Evolutionary conservation across 768 basidiomycete genomes (phyloP).

Genomic region (Fibroporia radiculosa): DNA sequence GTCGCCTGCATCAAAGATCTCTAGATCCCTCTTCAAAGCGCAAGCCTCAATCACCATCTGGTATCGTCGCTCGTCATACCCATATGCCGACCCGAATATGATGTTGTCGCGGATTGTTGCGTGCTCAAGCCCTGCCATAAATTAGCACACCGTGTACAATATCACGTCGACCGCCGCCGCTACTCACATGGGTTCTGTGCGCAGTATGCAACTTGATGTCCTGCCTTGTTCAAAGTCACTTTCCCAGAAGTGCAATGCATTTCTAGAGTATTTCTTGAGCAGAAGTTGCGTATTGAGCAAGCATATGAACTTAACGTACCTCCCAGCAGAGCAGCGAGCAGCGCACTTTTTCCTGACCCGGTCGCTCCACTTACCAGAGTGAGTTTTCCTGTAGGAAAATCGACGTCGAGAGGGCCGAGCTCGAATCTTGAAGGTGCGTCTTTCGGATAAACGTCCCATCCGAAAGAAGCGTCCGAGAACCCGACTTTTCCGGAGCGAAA

Average conservation of each 20-base stretch:
- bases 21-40: constrained; percentile 62
- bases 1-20: constrained; percentile 69
- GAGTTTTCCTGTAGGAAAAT: constrained; percentile 50
- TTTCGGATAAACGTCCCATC: constrained; percentile 40
- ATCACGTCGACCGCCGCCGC: not conserved
- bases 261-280: constrained; percentile 42
- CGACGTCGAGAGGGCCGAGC: constrained; percentile 49
- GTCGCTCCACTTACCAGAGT: constrained; percentile 59
- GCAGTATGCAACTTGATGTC: constrained; percentile 61
- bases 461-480: constrained; percentile 46
- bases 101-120: constrained; percentile 80
- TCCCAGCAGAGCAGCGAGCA: constrained; percentile 58
- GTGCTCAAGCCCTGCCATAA: constrained; percentile 59
- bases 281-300: not conserved
- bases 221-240: constrained; percentile 47
- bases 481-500: constrained; percentile 32
- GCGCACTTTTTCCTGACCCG: constrained; percentile 62
- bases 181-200: constrained; percentile 55
- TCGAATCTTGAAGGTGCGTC: constrained; percentile 35
- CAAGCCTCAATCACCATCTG: constrained; percentile 65
- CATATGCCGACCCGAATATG: constrained; percentile 55
- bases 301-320: no score
- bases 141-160: constrained; percentile 9
- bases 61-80: constrained; percentile 59
- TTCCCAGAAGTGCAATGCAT: constrained; percentile 48